Conservation (phyloP, 805 yeast species). For the Lachancea quebecensis region DNA sequence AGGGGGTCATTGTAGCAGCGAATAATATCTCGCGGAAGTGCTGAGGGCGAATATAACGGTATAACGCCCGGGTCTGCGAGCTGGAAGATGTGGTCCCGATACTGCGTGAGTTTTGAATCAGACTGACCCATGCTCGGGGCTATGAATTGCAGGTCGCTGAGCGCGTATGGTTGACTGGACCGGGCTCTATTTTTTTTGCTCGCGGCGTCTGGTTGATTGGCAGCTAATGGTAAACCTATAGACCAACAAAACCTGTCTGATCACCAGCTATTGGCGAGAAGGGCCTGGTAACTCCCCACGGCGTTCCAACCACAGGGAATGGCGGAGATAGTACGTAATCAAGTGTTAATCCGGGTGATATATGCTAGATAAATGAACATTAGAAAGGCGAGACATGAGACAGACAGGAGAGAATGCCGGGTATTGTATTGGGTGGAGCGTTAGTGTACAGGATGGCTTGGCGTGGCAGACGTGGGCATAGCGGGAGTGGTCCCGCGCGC, state of each 20-base stretch:
- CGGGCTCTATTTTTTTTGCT: background rate
- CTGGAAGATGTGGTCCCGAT: constrained; percentile 51
- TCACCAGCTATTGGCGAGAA: too few relatives aligned
- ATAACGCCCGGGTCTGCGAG: constrained; percentile 41
- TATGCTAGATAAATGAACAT: too few relatives aligned
- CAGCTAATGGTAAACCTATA: too few relatives aligned
- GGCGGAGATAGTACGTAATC: too few relatives aligned
- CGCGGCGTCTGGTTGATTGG: too few relatives aligned
- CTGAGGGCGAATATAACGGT: constrained; percentile 11
- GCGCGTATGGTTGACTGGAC: too few relatives aligned
- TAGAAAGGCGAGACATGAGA: too few relatives aligned
- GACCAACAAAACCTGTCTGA: too few relatives aligned
- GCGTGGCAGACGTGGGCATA: background rate
- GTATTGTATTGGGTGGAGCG: background rate
- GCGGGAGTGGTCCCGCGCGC: background rate
- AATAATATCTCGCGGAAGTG: constrained; percentile 1
- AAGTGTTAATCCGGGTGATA: too few relatives aligned
- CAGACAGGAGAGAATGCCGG: background rate
- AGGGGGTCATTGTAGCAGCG: constrained; percentile 26
- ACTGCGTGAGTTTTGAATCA: constrained; percentile 56
- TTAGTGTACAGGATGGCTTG: background rate
- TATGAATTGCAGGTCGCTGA: background rate
- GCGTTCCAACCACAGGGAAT: too few relatives aligned
- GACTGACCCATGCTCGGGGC: constrained; percentile 53
- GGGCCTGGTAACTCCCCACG: too few relatives aligned